Base-by-base conservation (phyloP, 352 stramenopile species). In the Phytophthora pluvialis region DNA sequence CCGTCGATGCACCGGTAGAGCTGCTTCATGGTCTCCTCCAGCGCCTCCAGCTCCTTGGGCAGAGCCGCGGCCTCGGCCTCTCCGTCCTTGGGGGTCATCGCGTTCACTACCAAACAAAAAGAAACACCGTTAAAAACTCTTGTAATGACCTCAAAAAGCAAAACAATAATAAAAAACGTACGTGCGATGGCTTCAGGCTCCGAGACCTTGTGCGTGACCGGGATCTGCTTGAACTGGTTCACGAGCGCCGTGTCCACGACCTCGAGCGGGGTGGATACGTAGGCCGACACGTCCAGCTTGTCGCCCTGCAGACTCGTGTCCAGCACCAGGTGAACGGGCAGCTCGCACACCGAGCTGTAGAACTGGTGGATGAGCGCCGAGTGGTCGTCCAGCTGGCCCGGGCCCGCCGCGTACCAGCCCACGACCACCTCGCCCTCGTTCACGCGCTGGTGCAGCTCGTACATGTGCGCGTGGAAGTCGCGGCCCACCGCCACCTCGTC, bases 291-390 rank as follows among this genome's bases (percentile, higher is more conserved):
- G 52, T 91, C 77, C 35, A 99, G 81, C 48, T 90, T 70, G 77
- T 94, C 80, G 25, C 70, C 64, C 9, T 72, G 21, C 32, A 99
- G 75, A 56, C 80, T 86, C 43, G 96, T 98, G 77, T 99, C 96
- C 5, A 99, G 85, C 12, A 99, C 94, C 26, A 99, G 69, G 83
- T 99, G 97, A 61, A 98, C 88, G 26, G 92, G 90, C 69, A 91
- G 78, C 57, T 94, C 84, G 53, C 94, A 98, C 70, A 99, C 93
- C 40, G 85, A 89, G 56, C 91, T 90, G 83, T 99, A 99, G 77
- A 99, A 99, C 67, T 99, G 95, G 77, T 99, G 97, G 86, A 99
- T 99, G 49, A 99, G 83, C 47, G 88, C 97, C 51, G 94, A 97
- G 59, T 97, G 96, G 67, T 99, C 95, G 61, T 98, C 92, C 46